These are phyloP conservation scores for Ophiostoma ulmi DNA, from an alignment of 2,329 filamentous ascomycete genomes.

Conservation along the genomic window DNA sequence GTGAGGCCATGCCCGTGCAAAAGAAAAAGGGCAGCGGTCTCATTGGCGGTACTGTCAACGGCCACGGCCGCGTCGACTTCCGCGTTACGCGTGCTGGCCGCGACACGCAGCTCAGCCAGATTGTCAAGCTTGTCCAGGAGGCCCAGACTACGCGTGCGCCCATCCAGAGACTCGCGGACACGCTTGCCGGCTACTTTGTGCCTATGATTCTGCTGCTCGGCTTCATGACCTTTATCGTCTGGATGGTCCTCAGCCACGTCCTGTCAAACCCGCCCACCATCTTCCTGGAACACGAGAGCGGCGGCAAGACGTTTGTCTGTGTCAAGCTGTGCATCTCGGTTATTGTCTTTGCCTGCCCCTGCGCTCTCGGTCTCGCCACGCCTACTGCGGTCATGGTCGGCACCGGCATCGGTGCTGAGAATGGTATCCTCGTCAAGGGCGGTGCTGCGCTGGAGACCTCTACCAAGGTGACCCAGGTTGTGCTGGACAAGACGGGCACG, in stretches of 20 bases:
- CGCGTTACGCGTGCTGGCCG: conserved; percentile 86
- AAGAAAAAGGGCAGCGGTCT: conserved; percentile 75
- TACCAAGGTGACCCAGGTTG: conserved; percentile 82
- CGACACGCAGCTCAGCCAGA: conserved; percentile 95
- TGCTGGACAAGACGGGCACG: conserved; percentile 94
- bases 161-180: conserved; percentile 88
- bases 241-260: conserved; percentile 92
- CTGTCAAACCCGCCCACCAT: conserved; percentile 80
- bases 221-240: conserved; percentile 75
- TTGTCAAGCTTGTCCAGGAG: conserved; percentile 96
- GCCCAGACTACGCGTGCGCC: conserved; percentile 91
- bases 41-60: conserved; percentile 94
- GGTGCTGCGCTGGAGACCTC: conserved; percentile 85
- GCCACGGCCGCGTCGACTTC: conserved; percentile 85
- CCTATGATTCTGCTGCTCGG: conserved; percentile 83
- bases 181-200: conserved; percentile 88
- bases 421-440: conserved; percentile 96
- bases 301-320: conserved; percentile 93
- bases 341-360: conserved; percentile 96
- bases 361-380: conserved; percentile 89
- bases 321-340: conserved; percentile 97
- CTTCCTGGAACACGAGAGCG: conserved; percentile 72
- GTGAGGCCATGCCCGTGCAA: conserved; percentile 90
- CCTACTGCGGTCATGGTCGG: conserved; percentile 99
- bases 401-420: conserved; percentile 90